Evolutionary conservation across 2,329 filamentous ascomycete genomes (phyloP).

Genomic region (Cyphellophora attinorum): DNA sequence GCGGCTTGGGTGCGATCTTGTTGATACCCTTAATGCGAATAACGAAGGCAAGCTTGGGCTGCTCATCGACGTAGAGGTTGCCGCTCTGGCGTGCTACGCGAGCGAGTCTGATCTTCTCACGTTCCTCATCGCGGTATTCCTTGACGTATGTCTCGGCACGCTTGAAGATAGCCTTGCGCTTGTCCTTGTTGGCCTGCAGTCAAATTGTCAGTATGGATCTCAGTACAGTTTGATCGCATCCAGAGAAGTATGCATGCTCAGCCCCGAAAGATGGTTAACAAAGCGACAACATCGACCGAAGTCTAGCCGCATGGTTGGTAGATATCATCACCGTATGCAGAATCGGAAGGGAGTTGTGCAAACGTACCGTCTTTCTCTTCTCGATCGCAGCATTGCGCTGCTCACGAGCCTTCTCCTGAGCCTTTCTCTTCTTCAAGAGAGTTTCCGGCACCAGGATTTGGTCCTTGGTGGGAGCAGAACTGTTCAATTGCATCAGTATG

Average conservation of each 20-base stretch:
- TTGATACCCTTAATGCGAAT: conserved; percentile 99
- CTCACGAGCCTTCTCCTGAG: conserved; percentile 96
- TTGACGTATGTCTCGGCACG: conserved; percentile 99
- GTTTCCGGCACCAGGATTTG: conserved; percentile 98
- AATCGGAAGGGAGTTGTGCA: conserved; percentile 23
- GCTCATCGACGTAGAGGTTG: conserved; percentile 86
- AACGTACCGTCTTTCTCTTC: conserved; percentile 84
- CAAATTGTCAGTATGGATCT: conserved; percentile 14
- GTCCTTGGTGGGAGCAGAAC: conserved; percentile 85
- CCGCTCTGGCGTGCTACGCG: conserved; percentile 86
- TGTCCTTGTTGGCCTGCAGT: conserved; percentile 88
- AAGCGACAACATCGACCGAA: conserved; percentile 91
- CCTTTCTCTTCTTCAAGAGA: conserved; percentile 99
- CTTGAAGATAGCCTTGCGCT: conserved; percentile 98
- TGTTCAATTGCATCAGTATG: conserved; percentile 59
- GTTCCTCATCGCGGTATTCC: conserved; percentile 97
- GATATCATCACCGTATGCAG: conserved; percentile 69
- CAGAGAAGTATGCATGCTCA: conserved; percentile 43
- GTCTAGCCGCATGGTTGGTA: conserved; percentile 87
- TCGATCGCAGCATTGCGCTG: conserved; percentile 68
- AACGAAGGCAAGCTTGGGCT: conserved; percentile 95
- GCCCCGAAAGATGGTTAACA: conserved; percentile 98
- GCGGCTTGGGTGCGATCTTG: conserved; percentile 99
- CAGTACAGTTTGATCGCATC: conserved; percentile 1
- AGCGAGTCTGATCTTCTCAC: conserved; percentile 90